Evolutionary conservation across 2,329 filamentous ascomycete species (phyloP), one percentile per base, ranked within the genome.

Genomic region (Colletotrichum cordylinicola): DNA sequence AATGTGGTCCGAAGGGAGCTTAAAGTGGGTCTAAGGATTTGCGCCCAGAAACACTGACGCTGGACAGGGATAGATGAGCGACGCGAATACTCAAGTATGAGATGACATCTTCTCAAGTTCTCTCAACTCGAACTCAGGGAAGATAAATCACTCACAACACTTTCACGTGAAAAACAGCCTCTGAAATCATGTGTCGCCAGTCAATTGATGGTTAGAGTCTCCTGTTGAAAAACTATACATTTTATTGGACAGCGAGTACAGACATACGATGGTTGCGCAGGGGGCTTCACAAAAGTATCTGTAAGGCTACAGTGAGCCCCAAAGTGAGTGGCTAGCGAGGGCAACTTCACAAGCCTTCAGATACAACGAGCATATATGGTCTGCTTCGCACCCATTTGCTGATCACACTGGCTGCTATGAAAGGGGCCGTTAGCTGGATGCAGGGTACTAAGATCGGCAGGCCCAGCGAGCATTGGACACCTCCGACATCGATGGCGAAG

Each of bases 111-210:
- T 18, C 1, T 18, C 6, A 4, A 29, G 6, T 4, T 29, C n/a
- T 29, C 2, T 0, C 37, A 39, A 18, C 2, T 39, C 0, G 1
- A 18, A 39, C 37, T 0, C 1, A 39, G 16, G 37, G 8, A 8
- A 39, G 18, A 0, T 3, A 0, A 39, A 39, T 3, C 1, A 39
- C 1, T 39, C 37, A 18, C 37, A 39, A 39, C 37, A 16, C 0
- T 5, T 39, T 18, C 1, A 1, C 9, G 2, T 5, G 8, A 43
- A 39, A 8, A 9, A 2, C 4, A 9, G 18, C 10, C 4, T 10
- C n/a, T 43, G 39, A 2, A n/a, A 6, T n/a, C n/a, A n/a, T n/a
- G n/a, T n/a, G n/a, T n/a, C n/a, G n/a, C n/a, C n/a, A n/a, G n/a
- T n/a, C n/a, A n/a, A n/a, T n/a, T n/a, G n/a, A n/a, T n/a, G n/a